phyloP scores from a whole-genome alignment of 75 land plant species.

The Picea sitchensis region DNA sequence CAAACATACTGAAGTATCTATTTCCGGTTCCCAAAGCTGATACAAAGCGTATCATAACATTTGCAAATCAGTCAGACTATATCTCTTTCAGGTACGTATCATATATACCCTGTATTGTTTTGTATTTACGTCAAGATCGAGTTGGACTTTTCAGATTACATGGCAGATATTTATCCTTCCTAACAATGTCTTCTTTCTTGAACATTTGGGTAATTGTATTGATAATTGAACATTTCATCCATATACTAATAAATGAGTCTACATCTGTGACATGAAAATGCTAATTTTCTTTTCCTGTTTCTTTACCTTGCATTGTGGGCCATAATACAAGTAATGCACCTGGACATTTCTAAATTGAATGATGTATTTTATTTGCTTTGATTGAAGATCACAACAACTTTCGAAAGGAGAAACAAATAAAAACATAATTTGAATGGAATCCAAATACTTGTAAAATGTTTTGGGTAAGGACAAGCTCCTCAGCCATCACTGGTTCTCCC shows the following conservation, averaged over 20 bases:
- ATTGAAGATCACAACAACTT: not conserved
- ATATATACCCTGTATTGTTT: not conserved
- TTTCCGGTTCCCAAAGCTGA: slow-evolving; percentile 99
- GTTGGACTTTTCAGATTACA: not conserved
- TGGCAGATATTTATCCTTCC: not conserved
- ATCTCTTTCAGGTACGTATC: slow-evolving; percentile 84
- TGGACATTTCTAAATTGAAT: not conserved
- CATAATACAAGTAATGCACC: not conserved
- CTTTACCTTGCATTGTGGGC: not conserved
- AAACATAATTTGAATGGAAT: not conserved
- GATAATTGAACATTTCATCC: not conserved
- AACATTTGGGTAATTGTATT: not conserved
- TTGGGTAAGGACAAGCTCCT: not conserved
- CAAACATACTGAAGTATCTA: slow-evolving; percentile 84
- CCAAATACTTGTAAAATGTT: not conserved
- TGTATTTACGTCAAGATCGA: not conserved
- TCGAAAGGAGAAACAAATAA: not conserved
- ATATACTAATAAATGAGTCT: not conserved
- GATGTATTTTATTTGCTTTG: not conserved
- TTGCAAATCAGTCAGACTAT: slow-evolving; percentile 89
- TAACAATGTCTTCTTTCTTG: not conserved
- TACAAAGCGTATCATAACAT: slow-evolving; percentile 84
- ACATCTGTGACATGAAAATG: not conserved
- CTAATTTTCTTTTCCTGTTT: not conserved
- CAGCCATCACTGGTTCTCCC: too few relatives aligned